These are phyloP conservation scores for Hordeum pubiflorum DNA, from an alignment of 202 grass and related monocot species.

Conservation along the genomic window DNA sequence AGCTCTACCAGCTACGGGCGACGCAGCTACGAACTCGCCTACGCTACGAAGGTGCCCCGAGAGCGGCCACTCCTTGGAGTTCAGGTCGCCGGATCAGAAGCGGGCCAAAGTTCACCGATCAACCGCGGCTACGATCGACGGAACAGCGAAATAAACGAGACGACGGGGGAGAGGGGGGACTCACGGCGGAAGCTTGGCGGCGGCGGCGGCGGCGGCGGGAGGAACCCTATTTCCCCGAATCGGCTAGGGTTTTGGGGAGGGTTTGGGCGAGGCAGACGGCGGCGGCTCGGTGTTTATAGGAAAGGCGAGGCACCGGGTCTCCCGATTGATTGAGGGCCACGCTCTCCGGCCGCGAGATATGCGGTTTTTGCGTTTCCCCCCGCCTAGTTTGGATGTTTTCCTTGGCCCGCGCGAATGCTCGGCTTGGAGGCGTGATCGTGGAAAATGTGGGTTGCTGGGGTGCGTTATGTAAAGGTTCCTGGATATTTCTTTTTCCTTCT, in stretches of 20 bases:
- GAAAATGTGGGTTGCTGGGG: fast-evolving
- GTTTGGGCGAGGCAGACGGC: neutral
- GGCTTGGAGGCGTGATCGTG: neutral
- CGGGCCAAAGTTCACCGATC: neutral
- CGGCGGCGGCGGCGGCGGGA: neutral
- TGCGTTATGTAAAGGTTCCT: fast-evolving
- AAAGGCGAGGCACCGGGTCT: neutral
- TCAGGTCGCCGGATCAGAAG: neutral
- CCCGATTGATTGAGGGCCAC: neutral
- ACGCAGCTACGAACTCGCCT: neutral
- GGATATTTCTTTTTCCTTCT: neutral
- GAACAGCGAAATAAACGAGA: neutral
- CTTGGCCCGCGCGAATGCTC: neutral
- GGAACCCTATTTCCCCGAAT: constrained; percentile 18
- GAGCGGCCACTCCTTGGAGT: neutral
- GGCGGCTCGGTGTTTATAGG: constrained; percentile 22
- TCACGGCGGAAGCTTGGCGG: neutral
- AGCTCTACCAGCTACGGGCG: neutral
- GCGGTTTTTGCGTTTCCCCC: neutral
- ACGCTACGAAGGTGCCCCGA: neutral
- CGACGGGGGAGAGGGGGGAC: neutral
- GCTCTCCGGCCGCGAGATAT: neutral
- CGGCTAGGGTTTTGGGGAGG: constrained; percentile 43
- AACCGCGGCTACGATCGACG: neutral
- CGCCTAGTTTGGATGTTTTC: neutral